Evolutionary conservation across 257 asterid species (phyloP).

Genomic region (Plantago ovata): DNA sequence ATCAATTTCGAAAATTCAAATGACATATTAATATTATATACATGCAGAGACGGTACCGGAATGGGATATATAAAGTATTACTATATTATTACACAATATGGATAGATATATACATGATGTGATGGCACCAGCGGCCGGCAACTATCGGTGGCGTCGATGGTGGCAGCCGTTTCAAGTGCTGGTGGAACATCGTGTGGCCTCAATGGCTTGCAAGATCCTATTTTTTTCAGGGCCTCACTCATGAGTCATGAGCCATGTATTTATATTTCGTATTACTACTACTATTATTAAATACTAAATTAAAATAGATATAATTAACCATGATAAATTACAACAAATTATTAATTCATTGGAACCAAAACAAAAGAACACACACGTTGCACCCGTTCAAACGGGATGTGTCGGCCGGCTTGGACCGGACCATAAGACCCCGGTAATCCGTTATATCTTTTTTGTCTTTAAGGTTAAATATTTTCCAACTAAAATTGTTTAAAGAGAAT

Average conservation of each 20-base stretch:
- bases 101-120: background rate
- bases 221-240: slow-evolving; percentile 12
- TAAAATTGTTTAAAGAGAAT: background rate
- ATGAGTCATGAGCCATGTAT: slow-evolving; percentile 12
- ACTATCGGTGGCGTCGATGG: slow-evolving; percentile 29
- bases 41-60: too few species aligned
- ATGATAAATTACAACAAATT: background rate
- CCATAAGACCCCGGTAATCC: slow-evolving; percentile 1
- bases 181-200: slow-evolving; percentile 29
- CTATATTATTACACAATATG: too few species aligned
- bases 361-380: background rate
- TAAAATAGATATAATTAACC: background rate
- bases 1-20: too few species aligned
- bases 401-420: slow-evolving; percentile 21
- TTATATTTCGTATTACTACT: too few species aligned
- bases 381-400: slow-evolving; percentile 16
- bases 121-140: slow-evolving; percentile 29
- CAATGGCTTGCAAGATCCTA: slow-evolving; percentile 27
- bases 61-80: too few species aligned
- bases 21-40: too few species aligned
- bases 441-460: background rate
- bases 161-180: slow-evolving; percentile 27
- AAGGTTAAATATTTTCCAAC: background rate
- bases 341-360: background rate
- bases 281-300: too few species aligned